These are phyloP conservation scores for Saccharomyces hybrid DNA, from an alignment of 1,139 yeast genomes.

Conservation along the genomic window DNA sequence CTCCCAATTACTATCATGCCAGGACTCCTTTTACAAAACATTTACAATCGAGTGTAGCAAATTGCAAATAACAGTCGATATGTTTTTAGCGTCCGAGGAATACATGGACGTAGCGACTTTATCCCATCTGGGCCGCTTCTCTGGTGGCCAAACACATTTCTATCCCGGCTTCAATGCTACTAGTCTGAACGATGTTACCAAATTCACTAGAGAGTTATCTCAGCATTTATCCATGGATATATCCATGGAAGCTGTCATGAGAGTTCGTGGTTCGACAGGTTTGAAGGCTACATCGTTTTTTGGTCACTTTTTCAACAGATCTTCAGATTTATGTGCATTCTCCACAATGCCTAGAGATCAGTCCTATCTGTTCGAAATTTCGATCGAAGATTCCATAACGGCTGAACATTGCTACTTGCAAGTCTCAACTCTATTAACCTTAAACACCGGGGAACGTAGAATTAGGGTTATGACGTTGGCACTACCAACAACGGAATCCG, in stretches of 20 bases:
- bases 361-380: conserved; percentile 78
- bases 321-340: conserved; percentile 94
- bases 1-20: conserved; percentile 59
- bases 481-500: conserved; percentile 73
- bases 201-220: conserved; percentile 79
- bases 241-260: conserved; percentile 86
- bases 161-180: conserved; percentile 93
- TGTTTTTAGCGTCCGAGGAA: conserved; percentile 74
- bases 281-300: conserved; percentile 74
- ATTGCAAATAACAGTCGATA: conserved; percentile 80
- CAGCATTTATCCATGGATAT: conserved; percentile 87
- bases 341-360: conserved; percentile 97
- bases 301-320: conserved; percentile 94
- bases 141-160: conserved; percentile 95
- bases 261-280: conserved; percentile 92
- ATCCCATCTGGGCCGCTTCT: conserved; percentile 80
- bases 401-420: conserved; percentile 81
- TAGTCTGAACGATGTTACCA: conserved; percentile 75
- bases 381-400: conserved; percentile 74
- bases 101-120: conserved; percentile 93
- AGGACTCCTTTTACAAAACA: conserved; percentile 79
- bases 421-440: conserved; percentile 86
- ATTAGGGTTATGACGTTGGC: conserved; percentile 88
- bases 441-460: conserved; percentile 85
- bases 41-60: conserved; percentile 95